Evolutionary conservation across 2,329 filamentous ascomycete genomes (phyloP).

Genomic region (Cadophora gregata): DNA sequence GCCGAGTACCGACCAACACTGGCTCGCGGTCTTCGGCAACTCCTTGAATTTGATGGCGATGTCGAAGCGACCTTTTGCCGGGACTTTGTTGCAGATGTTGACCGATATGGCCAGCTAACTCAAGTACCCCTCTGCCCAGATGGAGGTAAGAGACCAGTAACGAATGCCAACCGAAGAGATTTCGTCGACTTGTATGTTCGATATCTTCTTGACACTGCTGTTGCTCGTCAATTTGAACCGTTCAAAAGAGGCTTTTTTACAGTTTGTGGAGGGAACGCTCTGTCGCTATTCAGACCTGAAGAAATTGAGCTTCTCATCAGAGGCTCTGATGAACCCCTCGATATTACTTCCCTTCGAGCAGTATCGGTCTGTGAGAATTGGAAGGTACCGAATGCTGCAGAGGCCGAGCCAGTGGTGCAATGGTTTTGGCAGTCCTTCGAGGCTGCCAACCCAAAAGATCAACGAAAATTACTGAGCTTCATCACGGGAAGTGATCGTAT

Average conservation of each 20-base stretch:
- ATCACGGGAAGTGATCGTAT: conserved; percentile 91
- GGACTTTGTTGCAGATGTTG: conserved; percentile 79
- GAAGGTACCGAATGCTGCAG: conserved; percentile 60
- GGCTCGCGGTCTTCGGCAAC: conserved; percentile 74
- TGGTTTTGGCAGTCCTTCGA: conserved; percentile 93
- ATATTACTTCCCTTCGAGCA: conserved; percentile 75
- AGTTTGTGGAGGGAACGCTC: conserved; percentile 85
- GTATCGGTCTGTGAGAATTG: conserved; percentile 87
- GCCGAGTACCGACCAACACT: conserved; percentile 80
- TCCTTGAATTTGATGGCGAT: conserved; percentile 84
- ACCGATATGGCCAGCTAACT: conserved; percentile 74
- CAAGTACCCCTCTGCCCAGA: conserved; percentile 74
- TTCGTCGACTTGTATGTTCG: conserved; percentile 87
- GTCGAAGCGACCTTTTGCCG: conserved; percentile 81
- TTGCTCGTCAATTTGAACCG: conserved; percentile 85
- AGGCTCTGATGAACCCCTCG: conserved; percentile 82
- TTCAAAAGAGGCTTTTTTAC: conserved; percentile 95
- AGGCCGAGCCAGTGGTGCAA: conserved; percentile 68
- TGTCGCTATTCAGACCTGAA: conserved; percentile 86
- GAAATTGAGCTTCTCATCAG: conserved; percentile 89
- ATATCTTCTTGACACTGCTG: conserved; percentile 78
- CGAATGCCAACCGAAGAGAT: conserved; percentile 81
- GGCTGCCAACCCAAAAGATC: conserved; percentile 66
- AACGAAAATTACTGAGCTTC: conserved; percentile 82
- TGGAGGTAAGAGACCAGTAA: conserved; percentile 78